phyloP scores from a whole-genome alignment of 2,329 filamentous ascomycete genomes.

The Fusarium subglutinans region DNA sequence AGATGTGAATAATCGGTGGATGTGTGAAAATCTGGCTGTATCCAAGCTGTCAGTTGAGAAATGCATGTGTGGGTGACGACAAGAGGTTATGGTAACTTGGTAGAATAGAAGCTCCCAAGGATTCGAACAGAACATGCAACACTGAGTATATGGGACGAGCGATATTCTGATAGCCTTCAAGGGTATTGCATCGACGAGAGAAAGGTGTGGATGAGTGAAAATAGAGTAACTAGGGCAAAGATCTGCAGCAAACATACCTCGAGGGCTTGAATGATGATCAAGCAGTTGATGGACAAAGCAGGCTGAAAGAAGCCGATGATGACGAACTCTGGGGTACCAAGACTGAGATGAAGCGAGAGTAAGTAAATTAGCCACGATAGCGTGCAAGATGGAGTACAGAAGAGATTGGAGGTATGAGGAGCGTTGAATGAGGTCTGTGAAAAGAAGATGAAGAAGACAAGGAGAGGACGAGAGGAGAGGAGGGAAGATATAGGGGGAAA shows the following conservation, averaged over 20 bases:
- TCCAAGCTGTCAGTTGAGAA: not conserved
- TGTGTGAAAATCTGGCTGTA: conserved; percentile 43
- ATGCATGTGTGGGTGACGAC: not conserved
- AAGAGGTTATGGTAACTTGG: not conserved
- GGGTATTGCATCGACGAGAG: too few relatives aligned
- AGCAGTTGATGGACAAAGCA: conserved; percentile 44
- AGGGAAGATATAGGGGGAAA: conserved; percentile 4
- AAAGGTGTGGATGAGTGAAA: too few relatives aligned
- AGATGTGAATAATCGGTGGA: conserved; percentile 46
- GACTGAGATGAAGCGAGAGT: conserved; percentile 65
- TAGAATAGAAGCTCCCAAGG: not conserved
- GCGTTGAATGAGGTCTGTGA: conserved; percentile 58
- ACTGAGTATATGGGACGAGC: not conserved
- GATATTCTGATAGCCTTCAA: too few relatives aligned
- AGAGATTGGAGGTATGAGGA: conserved; percentile 46
- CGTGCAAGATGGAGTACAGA: conserved; percentile 62
- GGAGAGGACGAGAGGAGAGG: conserved; percentile 28
- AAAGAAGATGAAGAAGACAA: conserved; percentile 39
- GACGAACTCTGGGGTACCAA: conserved; percentile 60
- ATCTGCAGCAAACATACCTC: conserved; percentile 36
- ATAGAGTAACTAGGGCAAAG: not conserved
- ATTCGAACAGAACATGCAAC: not conserved
- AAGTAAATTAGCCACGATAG: conserved; percentile 69
- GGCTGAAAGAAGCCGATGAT: conserved; percentile 45
- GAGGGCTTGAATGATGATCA: conserved; percentile 39